Base-by-base conservation (phyloP, 495 filamentous ascomycete species). In the Talaromyces stipitatus region DNA sequence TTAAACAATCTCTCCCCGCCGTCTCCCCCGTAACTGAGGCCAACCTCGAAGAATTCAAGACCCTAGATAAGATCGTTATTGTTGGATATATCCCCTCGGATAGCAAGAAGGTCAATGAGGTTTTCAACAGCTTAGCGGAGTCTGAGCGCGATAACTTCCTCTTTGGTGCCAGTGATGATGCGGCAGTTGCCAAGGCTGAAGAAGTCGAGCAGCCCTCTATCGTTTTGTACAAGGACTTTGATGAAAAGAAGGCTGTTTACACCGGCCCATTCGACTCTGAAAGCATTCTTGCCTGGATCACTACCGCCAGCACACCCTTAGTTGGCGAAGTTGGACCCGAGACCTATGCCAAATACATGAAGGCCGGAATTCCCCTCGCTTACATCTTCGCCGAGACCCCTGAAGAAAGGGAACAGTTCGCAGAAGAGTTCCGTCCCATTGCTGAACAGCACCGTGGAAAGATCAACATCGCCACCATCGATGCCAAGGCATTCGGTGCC, bases 271-370 rank as follows among this genome's bases (percentile, higher is more conserved):
- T 97, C 66, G 85, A 86, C 16, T 78, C 77, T 61, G 86, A 89
- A 60, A 79, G 82, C 43, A 88, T 99, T 64, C 82, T 85, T 61
- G 78, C 81, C 60, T 99, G 95, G 77, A 83, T 86, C 64, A 95
- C 90, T 74, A 84, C 82, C 29, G 79, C 91, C 45, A 86, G 94
- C 61, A 95, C 87, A 56, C 94, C 94, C 47, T 78, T 97, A 63
- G 86, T 99, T 66, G 94, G 94, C 57, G 95, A 99, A 74, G 88
- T 99, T 64, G 95, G 94, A 59, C 94, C 94, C 28, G 94, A 99
- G 73, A 99, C 94, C 61, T 99, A 99, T 74, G 82, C 89, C 58
- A 85, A 85, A 66, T 99, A 99, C 78, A 99, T 99, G 46, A 52
- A 86, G 83, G 86, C 94, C 62, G 92, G 90, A 60, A 82, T 97